Evolutionary conservation across 2,329 filamentous ascomycete species (phyloP).

Genomic region (Aspergillus melleus): DNA sequence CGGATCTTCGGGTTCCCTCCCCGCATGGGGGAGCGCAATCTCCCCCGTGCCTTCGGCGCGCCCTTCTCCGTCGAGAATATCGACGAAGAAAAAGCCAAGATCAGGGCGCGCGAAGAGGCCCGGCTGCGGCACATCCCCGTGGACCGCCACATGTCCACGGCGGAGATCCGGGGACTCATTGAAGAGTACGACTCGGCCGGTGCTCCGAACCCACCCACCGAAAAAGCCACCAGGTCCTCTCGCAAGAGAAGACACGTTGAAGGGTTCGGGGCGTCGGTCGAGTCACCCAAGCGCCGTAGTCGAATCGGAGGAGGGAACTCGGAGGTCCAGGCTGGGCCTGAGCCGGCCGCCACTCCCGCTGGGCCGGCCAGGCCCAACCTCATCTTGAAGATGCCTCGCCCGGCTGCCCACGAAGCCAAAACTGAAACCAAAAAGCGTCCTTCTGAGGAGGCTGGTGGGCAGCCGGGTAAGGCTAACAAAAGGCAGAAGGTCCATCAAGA

Average conservation of each 20-base stretch:
- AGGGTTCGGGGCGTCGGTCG: neutral
- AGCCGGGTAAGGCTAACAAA: neutral
- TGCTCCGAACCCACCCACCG: neutral
- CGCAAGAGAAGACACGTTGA: constrained; percentile 21
- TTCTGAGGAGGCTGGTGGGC: constrained; percentile 13
- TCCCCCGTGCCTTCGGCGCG: constrained; percentile 19
- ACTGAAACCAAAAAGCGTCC: constrained; percentile 15
- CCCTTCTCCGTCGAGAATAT: constrained; percentile 28
- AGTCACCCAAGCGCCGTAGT: neutral
- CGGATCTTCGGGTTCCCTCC: constrained; percentile 34
- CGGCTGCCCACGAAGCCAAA: neutral
- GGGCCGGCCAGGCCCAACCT: neutral
- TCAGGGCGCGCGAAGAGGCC: constrained; percentile 25
- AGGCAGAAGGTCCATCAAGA: neutral
- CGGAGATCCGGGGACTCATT: constrained; percentile 23
- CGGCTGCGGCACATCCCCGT: constrained; percentile 19
- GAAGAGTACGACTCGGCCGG: constrained; percentile 13
- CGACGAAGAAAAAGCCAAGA: constrained; percentile 19
- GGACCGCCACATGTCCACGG: constrained; percentile 18
- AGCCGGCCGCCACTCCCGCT: neutral
- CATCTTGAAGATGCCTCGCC: neutral
- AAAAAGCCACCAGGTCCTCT: constrained; percentile 4
- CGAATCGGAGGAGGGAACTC: neutral
- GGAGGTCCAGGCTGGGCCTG: neutral
- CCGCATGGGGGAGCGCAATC: constrained; percentile 30